phyloP scores from a whole-genome alignment of 2,329 filamentous ascomycete species.

The Paraphoma sp. region DNA sequence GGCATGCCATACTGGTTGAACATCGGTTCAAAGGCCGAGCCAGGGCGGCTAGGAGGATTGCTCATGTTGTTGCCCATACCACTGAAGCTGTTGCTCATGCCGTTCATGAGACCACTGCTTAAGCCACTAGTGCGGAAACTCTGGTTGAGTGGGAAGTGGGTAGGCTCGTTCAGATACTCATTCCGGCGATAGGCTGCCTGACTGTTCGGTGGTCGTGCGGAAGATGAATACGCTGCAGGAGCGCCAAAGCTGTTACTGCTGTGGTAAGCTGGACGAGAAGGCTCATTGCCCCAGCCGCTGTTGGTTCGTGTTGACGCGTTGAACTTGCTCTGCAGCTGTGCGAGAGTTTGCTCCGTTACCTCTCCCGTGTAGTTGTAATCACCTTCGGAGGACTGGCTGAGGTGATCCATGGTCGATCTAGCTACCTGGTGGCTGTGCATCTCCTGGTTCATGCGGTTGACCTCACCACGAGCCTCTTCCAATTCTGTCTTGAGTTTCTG shows the following conservation, averaged over 20 bases:
- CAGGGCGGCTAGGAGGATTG: constrained; percentile 45
- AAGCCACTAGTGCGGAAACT: constrained; percentile 34
- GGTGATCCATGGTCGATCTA: constrained; percentile 65
- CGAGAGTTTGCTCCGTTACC: constrained; percentile 59
- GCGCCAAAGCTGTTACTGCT: constrained; percentile 31
- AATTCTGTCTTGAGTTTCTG: constrained; percentile 74
- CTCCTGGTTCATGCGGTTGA: constrained; percentile 75
- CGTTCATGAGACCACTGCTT: constrained; percentile 16
- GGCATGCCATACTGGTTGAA: constrained; percentile 42
- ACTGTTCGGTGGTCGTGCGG: constrained; percentile 23
- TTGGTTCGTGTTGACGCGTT: constrained; percentile 54
- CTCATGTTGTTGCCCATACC: constrained; percentile 22
- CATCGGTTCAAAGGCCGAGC: constrained; percentile 45
- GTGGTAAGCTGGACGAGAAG: constrained; percentile 30
- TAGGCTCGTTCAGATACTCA: constrained; percentile 46
- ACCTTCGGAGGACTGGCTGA: constrained; percentile 58
- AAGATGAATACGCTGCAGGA: constrained; percentile 22
- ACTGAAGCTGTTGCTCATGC: constrained; percentile 19
- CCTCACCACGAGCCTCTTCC: constrained; percentile 72
- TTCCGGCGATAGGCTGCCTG: constrained; percentile 38
- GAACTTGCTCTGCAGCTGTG: constrained; percentile 58
- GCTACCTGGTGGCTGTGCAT: constrained; percentile 68
- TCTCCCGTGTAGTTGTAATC: constrained; percentile 56
- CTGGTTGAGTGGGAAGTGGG: constrained; percentile 45
- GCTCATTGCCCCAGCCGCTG: constrained; percentile 39